Conservation (phyloP, 306 rosid genomes). For the Lotus japonicus region DNA sequence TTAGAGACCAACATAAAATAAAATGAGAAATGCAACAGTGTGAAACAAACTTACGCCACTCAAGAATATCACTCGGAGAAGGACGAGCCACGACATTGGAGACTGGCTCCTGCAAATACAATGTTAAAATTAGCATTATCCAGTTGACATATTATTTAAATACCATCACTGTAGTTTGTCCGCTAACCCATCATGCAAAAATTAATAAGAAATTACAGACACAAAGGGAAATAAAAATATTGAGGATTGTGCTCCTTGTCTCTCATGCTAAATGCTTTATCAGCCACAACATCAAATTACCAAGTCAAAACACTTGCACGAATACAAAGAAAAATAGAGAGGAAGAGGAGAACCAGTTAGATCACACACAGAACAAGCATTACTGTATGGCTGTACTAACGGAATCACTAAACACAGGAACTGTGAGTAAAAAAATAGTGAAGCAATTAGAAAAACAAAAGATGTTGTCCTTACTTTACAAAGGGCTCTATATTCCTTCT, state of each 20-base stretch:
- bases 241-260: background rate
- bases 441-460: conserved; percentile 5
- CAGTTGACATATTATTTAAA: background rate
- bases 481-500: conserved; percentile 97
- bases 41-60: conserved; percentile 85
- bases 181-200: background rate
- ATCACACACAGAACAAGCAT: conserved; percentile 7
- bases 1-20: background rate
- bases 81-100: conserved; percentile 94
- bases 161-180: background rate
- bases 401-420: background rate
- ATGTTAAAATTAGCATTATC: conserved; percentile 24
- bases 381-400: background rate
- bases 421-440: background rate
- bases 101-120: conserved; percentile 79
- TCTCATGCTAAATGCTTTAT: conserved; percentile 3
- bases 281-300: conserved; percentile 7
- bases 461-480: conserved; percentile 77
- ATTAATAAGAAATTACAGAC: background rate
- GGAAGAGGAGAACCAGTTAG: background rate
- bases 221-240: background rate
- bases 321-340: background rate
- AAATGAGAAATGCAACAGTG: background rate
- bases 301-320: background rate
- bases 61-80: conserved; percentile 89